phyloP scores from a whole-genome alignment of 2,329 filamentous ascomycete genomes.

The Fusarium sp. region DNA sequence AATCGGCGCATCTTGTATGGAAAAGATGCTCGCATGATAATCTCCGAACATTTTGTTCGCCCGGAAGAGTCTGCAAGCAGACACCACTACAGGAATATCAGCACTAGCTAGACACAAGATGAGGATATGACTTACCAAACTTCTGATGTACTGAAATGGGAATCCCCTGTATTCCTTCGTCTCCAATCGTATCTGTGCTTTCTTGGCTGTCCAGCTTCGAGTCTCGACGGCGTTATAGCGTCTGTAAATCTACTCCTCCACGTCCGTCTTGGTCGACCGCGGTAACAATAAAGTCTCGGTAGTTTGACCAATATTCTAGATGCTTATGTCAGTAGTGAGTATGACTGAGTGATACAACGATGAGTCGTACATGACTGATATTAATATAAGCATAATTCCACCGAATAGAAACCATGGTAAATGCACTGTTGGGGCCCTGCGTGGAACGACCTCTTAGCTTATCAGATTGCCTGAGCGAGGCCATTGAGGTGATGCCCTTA shows the following conservation, averaged over 20 bases:
- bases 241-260: background rate
- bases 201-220: background rate
- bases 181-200: background rate
- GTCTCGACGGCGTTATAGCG: too few species aligned
- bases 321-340: background rate
- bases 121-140: background rate
- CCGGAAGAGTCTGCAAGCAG: background rate
- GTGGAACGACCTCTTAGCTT: background rate
- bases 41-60: background rate
- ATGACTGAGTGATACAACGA: too few species aligned
- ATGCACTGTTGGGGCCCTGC: slow-evolving; percentile 11
- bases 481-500: background rate
- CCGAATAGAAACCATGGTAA: slow-evolving; percentile 23
- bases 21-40: slow-evolving; percentile 12
- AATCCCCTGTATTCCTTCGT: background rate
- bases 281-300: background rate
- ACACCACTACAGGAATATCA: background rate
- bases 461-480: too few species aligned
- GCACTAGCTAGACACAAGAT: rapidly evolving
- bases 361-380: slow-evolving; percentile 1
- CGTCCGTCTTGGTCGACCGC: too few species aligned
- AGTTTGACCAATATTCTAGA: background rate
- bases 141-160: background rate
- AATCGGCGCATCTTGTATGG: background rate
- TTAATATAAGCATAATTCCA: slow-evolving; percentile 8